These are phyloP conservation scores for Lanmaoa pseudosensibilis DNA, from an alignment of 768 basidiomycete genomes.

Conservation along the genomic window DNA sequence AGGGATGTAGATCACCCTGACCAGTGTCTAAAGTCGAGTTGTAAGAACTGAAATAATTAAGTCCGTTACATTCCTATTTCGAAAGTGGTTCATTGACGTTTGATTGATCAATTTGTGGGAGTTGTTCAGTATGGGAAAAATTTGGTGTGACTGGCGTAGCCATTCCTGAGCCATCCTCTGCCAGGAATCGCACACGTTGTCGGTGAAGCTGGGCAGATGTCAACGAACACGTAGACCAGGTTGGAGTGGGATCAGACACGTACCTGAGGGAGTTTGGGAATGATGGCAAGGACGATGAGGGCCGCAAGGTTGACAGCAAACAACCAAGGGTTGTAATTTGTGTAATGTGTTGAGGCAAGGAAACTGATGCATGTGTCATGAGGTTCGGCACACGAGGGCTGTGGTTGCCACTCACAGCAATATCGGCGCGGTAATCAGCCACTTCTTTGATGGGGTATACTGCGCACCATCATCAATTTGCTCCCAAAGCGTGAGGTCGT, in stretches of 20 bases:
- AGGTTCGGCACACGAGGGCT: neutral
- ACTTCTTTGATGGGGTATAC: conserved; percentile 98
- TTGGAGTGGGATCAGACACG: conserved; percentile 19
- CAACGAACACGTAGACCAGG: conserved; percentile 13
- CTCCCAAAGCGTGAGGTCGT: conserved; percentile 97
- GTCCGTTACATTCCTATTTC: conserved; percentile 26
- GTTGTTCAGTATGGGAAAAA: conserved; percentile 53
- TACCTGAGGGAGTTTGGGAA: conserved; percentile 96
- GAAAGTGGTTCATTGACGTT: conserved; percentile 52
- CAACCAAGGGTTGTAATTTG: conserved; percentile 91
- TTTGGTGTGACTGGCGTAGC: conserved; percentile 63
- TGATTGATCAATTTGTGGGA: conserved; percentile 28
- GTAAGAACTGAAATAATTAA: conserved; percentile 9
- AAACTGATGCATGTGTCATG: conserved; percentile 54
- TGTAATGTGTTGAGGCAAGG: conserved; percentile 96
- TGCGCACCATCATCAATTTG: conserved; percentile 99
- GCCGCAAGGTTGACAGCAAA: conserved; percentile 90
- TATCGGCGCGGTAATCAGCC: conserved; percentile 89
- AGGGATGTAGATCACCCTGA: conserved; percentile 12
- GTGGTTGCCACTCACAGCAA: conserved; percentile 60
- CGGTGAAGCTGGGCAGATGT: conserved; percentile 63
- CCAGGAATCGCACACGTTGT: conserved; percentile 76
- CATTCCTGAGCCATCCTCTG: conserved; percentile 61
- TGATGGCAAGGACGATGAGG: conserved; percentile 71
- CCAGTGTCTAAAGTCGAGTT: conserved; percentile 18